Conservation (phyloP, 2,329 filamentous ascomycete genomes). For the Colletotrichum filicis region DNA sequence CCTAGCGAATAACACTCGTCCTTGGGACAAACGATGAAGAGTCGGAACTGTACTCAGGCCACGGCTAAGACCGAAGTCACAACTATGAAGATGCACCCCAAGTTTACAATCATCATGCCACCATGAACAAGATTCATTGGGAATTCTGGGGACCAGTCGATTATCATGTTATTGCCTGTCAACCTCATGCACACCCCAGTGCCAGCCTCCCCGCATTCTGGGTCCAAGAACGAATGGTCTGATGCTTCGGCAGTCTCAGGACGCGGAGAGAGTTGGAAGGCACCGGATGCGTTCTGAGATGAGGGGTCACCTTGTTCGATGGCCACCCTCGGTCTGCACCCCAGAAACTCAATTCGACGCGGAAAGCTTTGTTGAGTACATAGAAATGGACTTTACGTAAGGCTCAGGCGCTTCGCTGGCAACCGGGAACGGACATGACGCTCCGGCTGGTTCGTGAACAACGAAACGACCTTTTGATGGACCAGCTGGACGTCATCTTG, state of each 20-base stretch:
- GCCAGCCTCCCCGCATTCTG: slow-evolving; percentile 30
- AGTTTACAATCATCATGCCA: slow-evolving; percentile 12
- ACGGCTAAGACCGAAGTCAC: background rate
- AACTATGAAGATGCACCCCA: slow-evolving; percentile 4
- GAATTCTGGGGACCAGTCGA: slow-evolving; percentile 11
- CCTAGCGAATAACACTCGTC: background rate
- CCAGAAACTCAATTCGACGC: slow-evolving; percentile 17
- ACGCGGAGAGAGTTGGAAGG: slow-evolving; percentile 21
- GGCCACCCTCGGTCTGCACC: background rate
- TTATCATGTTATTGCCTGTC: slow-evolving; percentile 15
- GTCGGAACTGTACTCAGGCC: slow-evolving; percentile 4
- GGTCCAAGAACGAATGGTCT: background rate
- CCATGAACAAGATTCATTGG: slow-evolving; percentile 1
- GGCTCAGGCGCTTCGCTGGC: slow-evolving; percentile 1
- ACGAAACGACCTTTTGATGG: background rate
- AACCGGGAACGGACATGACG: slow-evolving; percentile 15
- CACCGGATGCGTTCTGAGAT: background rate
- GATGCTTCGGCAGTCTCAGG: slow-evolving; percentile 30
- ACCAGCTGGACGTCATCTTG: slow-evolving; percentile 16
- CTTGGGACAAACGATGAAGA: background rate
- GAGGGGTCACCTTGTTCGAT: background rate
- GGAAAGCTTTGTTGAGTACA: background rate
- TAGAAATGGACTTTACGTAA: slow-evolving; percentile 5
- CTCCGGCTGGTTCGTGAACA: slow-evolving; percentile 8
- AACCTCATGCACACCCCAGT: background rate